Evolutionary conservation across 1,139 yeast genomes (phyloP).

Genomic region (Kurtzmaniella quercitrusa): DNA sequence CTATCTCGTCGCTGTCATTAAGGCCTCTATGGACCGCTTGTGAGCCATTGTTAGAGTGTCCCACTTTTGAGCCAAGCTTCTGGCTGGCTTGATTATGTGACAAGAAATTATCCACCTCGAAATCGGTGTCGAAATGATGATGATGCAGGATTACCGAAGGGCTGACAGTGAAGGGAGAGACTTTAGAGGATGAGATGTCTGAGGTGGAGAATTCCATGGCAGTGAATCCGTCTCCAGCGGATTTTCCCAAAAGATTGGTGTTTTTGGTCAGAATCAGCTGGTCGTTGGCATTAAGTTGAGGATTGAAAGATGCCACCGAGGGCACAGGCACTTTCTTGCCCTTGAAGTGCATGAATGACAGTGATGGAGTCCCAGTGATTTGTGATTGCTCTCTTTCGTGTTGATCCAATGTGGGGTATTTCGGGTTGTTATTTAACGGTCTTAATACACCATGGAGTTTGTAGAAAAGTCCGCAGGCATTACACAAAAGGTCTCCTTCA

Average conservation of each 20-base stretch:
- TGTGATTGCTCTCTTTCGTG: slow-evolving; percentile 8
- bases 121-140: slow-evolving; percentile 9
- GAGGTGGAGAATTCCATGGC: not conserved
- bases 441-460: slow-evolving; percentile 44
- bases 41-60: not conserved
- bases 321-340: slow-evolving; percentile 1
- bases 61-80: not conserved
- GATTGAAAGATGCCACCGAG: not conserved
- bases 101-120: slow-evolving; percentile 13
- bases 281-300: slow-evolving; percentile 12
- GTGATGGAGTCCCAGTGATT: slow-evolving; percentile 1
- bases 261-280: slow-evolving; percentile 15
- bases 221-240: not conserved
- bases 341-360: not conserved
- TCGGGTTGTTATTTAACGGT: slow-evolving; percentile 24
- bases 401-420: slow-evolving; percentile 4
- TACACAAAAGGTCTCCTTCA: slow-evolving; percentile 42
- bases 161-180: slow-evolving; percentile 1
- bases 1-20: slow-evolving; percentile 33
- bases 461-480: slow-evolving; percentile 46
- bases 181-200: not conserved
- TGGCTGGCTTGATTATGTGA: slow-evolving; percentile 8
- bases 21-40: not conserved
- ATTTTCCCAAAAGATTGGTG: not conserved
- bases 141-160: slow-evolving; percentile 10